These are phyloP conservation scores for Emericellopsis atlantica DNA, from an alignment of 2,329 filamentous ascomycete species.

Conservation along the genomic window DNA sequence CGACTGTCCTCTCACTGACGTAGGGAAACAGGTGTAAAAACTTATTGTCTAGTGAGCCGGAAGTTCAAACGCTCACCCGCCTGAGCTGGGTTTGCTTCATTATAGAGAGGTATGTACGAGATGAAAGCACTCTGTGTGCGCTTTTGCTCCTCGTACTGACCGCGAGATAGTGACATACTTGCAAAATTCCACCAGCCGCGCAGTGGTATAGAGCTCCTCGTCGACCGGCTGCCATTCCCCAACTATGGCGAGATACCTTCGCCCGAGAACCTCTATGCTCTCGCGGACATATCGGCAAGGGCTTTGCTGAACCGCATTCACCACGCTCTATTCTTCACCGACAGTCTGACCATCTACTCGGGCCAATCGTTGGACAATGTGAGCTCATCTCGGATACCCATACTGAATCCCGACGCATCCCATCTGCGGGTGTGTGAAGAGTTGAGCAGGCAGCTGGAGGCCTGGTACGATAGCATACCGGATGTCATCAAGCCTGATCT, in stretches of 20 bases:
- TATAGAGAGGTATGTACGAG: conserved; percentile 10
- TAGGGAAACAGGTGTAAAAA: background rate
- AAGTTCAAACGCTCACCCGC: conserved; percentile 8
- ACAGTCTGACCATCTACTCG: conserved; percentile 6
- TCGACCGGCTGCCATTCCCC: conserved; percentile 11
- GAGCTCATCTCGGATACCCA: background rate
- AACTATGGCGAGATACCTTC: conserved; percentile 7
- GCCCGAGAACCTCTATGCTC: conserved; percentile 6
- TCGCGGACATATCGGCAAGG: conserved; percentile 9
- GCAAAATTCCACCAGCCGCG: conserved; percentile 11
- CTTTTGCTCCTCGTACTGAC: background rate
- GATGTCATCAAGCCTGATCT: conserved; percentile 11
- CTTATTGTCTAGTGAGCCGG: conserved; percentile 3
- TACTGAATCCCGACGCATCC: conserved; percentile 5
- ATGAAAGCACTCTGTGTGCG: background rate
- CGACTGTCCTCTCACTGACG: no score
- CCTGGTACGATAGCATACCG: conserved; percentile 11
- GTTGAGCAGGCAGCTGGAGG: conserved; percentile 10
- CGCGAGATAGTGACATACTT: conserved; percentile 7
- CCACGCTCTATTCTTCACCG: conserved; percentile 9
- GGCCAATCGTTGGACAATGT: conserved; percentile 4
- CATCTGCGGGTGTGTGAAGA: conserved; percentile 8
- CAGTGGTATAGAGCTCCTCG: conserved; percentile 11
- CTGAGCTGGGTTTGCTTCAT: conserved; percentile 12
- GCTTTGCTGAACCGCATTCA: conserved; percentile 12